A percentile compares a stretch with the other conserved stretches of the same genome.
Evolutionary conservation across 768 basidiomycete species (phyloP).

Genomic region (Boletus pseudopeckii): DNA sequence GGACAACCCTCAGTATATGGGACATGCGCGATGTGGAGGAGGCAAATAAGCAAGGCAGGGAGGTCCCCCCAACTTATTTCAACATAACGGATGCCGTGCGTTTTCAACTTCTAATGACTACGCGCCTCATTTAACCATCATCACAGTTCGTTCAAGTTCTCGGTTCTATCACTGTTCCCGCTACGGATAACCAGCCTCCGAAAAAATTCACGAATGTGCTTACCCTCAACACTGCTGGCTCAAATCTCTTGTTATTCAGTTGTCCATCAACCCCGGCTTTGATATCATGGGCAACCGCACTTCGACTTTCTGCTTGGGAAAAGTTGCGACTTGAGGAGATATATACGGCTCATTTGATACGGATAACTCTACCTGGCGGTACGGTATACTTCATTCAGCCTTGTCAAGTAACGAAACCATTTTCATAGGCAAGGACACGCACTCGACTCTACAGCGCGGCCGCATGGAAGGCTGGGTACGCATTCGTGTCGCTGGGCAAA

Average conservation of each 20-base stretch:
- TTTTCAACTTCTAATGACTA: conserved; percentile 13
- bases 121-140: conserved; percentile 7
- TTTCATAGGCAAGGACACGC: conserved; percentile 44
- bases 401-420: conserved; percentile 27
- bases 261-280: conserved; percentile 69
- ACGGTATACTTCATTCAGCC: conserved; percentile 13
- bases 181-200: conserved; percentile 44
- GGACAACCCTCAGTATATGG: conserved; percentile 88
- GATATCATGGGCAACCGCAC: conserved; percentile 86
- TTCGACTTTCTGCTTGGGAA: conserved; percentile 92
- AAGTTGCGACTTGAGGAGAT: conserved; percentile 94
- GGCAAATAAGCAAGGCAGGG: conserved; percentile 72
- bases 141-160: conserved; percentile 73
- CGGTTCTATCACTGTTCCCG: conserved; percentile 66
- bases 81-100: conserved; percentile 87
- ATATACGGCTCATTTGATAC: conserved; percentile 90
- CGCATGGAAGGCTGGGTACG: conserved; percentile 90
- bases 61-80: conserved; percentile 84
- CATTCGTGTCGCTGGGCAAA: conserved; percentile 91
- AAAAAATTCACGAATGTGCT: conserved; percentile 75
- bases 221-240: conserved; percentile 91
- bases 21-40: conserved; percentile 87
- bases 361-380: conserved; percentile 64
- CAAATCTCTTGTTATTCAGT: conserved; percentile 85
- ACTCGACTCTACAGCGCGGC: conserved; percentile 63